These are phyloP conservation scores for Eucalyptus cloeziana DNA, from an alignment of 345 rosid species.

Conservation along the genomic window DNA sequence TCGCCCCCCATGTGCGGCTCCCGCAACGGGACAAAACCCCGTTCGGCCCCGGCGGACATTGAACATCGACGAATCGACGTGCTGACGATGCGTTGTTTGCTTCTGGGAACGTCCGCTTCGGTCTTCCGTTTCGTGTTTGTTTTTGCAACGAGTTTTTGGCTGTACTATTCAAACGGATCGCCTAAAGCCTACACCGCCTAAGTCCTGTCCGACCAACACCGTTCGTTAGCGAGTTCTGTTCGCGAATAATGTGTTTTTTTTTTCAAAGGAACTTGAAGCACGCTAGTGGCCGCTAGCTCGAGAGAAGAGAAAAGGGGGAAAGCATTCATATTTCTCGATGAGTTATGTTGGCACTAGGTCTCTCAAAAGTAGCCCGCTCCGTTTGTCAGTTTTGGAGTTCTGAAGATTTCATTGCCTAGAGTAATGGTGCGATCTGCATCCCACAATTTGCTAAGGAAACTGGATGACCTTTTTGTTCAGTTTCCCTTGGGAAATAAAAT, in stretches of 20 bases:
- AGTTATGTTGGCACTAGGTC: neutral
- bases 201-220: neutral
- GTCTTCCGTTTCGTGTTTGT: neutral
- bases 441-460: neutral
- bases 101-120: neutral
- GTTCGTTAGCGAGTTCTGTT: neutral
- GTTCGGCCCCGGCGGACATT: neutral
- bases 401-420: neutral
- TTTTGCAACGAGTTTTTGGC: neutral
- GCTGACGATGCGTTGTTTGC: neutral
- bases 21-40: neutral
- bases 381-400: neutral
- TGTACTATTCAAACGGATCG: neutral
- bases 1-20: neutral
- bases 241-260: neutral
- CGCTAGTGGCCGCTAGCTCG: neutral
- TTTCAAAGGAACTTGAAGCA: neutral
- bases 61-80: neutral
- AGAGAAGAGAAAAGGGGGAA: neutral
- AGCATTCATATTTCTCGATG: neutral
- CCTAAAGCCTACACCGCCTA: neutral
- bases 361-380: neutral
- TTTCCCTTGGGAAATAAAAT: neutral
- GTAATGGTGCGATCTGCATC: neutral
- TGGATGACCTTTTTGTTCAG: neutral